Conservation (phyloP, 2,329 filamentous ascomycete genomes). For the Venturia effusa region DNA sequence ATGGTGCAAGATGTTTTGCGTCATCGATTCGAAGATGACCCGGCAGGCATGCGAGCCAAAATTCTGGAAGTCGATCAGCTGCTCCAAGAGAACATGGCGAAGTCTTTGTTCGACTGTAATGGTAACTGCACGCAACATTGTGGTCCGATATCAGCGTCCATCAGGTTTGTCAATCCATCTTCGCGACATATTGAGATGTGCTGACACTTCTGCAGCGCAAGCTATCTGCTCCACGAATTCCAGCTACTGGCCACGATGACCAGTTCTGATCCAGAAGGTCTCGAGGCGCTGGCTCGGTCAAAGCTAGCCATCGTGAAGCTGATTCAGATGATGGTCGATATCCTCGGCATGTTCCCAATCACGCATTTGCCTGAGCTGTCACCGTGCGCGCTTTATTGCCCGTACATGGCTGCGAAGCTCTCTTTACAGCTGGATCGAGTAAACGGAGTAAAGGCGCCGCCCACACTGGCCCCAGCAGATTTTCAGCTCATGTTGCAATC, state of each 20-base stretch:
- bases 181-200: background rate
- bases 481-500: conserved; percentile 9
- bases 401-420: conserved; percentile 9
- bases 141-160: conserved; percentile 5
- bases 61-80: conserved; percentile 3
- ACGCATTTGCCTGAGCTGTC: conserved; percentile 7
- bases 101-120: conserved; percentile 8
- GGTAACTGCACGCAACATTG: conserved; percentile 10
- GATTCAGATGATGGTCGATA: conserved; percentile 9
- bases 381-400: conserved; percentile 4
- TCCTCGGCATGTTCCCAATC: conserved; percentile 10
- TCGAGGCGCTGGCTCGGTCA: conserved; percentile 7
- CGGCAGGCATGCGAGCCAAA: background rate
- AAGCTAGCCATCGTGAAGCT: conserved; percentile 9
- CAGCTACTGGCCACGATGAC: conserved; percentile 7
- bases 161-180: background rate
- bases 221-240: conserved; percentile 9
- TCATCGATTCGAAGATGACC: background rate
- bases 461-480: background rate
- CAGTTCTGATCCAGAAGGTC: background rate
- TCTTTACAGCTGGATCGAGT: conserved; percentile 3
- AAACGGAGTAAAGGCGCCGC: background rate
- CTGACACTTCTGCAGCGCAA: background rate
- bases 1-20: background rate
- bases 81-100: background rate